A percentile compares a stretch with the other conserved stretches of the same genome.
Evolutionary conservation across 2,329 filamentous ascomycete genomes (phyloP).

Genomic region (Ophiostoma quercus): DNA sequence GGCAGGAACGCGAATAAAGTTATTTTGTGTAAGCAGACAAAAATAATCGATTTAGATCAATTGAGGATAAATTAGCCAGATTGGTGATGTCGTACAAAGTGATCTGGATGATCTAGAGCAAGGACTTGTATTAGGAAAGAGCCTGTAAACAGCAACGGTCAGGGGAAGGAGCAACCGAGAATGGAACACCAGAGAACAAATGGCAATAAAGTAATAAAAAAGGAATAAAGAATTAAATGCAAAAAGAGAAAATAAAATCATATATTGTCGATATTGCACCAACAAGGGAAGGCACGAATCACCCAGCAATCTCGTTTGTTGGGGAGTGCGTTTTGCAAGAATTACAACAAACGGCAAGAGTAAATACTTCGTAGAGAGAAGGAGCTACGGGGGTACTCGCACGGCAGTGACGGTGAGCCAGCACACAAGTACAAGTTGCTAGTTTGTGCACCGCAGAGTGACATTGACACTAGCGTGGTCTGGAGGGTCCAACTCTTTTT

Average conservation of each 20-base stretch:
- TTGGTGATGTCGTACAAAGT: neutral
- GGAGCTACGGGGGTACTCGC: neutral
- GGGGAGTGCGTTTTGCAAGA: conserved; percentile 19
- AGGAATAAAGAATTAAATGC: neutral
- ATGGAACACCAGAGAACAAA: conserved; percentile 16
- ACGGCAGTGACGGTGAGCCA: conserved; percentile 18
- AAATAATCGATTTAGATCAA: neutral
- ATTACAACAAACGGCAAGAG: conserved; percentile 14
- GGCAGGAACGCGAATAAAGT: neutral
- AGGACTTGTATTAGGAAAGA: conserved; percentile 1
- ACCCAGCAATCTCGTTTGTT: conserved; percentile 28
- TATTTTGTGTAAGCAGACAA: neutral
- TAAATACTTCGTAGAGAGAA: conserved; percentile 12
- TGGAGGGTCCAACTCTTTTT: neutral
- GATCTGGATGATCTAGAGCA: neutral
- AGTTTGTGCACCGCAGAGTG: neutral
- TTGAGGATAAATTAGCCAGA: neutral
- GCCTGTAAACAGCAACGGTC: conserved; percentile 16
- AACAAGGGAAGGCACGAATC: conserved; percentile 26
- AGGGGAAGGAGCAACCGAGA: conserved; percentile 14
- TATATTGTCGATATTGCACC: conserved; percentile 12
- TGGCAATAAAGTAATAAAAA: neutral
- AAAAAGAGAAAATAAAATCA: neutral
- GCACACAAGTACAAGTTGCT: neutral
- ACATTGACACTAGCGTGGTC: neutral